phyloP scores from a whole-genome alignment of 805 yeast species.

The Debaryomyces prosopidis region DNA sequence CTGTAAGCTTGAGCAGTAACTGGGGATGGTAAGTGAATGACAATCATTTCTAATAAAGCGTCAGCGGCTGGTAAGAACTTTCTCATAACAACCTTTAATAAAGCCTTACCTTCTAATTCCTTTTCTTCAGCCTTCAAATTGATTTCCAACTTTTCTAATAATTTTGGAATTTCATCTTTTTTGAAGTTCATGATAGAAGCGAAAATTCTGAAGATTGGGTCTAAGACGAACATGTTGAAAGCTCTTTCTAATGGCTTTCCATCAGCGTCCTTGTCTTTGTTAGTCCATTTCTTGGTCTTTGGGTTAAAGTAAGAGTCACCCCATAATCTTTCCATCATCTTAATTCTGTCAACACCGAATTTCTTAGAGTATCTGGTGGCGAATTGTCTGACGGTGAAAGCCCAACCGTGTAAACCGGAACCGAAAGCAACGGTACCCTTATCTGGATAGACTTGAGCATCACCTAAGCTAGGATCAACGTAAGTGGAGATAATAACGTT shows the following conservation, averaged over 20 bases:
- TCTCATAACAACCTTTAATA: conserved; percentile 97
- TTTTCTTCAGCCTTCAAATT: conserved; percentile 93
- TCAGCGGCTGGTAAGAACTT: conserved; percentile 99
- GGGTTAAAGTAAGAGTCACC: conserved; percentile 99
- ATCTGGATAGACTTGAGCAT: conserved; percentile 98
- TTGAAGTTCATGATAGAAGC: conserved; percentile 98
- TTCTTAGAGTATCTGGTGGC: conserved; percentile 98
- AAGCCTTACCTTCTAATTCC: conserved; percentile 98
- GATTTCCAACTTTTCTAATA: conserved; percentile 93
- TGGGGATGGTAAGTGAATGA: conserved; percentile 98
- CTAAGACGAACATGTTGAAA: conserved; percentile 98
- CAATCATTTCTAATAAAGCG: conserved; percentile 98
- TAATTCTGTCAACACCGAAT: conserved; percentile 96
- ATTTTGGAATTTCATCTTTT: conserved; percentile 92
- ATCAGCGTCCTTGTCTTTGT: conserved; percentile 91
- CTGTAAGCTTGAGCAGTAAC: conserved; percentile 99
- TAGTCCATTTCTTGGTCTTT: conserved; percentile 99
- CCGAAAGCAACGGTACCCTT: conserved; percentile 99
- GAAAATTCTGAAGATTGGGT: conserved; percentile 98
- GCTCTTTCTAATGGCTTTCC: conserved; percentile 98
- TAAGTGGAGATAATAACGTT: conserved; percentile 97
- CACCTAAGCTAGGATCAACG: conserved; percentile 88
- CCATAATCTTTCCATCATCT: conserved; percentile 99
- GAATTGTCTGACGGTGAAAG: conserved; percentile 98
- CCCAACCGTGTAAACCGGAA: conserved; percentile 99